Percentiles rank a stretch among this genome's conserved stretches.
phyloP scores from a whole-genome alignment of 2,329 filamentous ascomycete genomes.

The Diaporthe australafricana region DNA sequence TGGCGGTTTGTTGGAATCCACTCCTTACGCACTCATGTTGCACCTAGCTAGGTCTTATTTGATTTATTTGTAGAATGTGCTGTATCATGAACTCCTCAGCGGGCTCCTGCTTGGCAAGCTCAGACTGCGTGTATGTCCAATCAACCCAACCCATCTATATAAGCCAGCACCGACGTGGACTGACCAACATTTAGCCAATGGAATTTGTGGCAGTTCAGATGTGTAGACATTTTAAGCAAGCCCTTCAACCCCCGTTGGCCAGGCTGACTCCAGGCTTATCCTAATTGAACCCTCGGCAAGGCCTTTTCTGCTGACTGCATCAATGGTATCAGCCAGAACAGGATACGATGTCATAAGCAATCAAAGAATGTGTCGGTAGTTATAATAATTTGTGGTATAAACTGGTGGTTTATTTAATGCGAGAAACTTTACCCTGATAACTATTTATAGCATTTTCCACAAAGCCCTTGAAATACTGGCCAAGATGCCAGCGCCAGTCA shows the following conservation, averaged over 20 bases:
- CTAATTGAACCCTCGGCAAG: background rate
- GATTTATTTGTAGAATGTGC: background rate
- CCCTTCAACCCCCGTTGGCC: background rate
- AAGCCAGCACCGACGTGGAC: no score
- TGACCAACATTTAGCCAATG: no score
- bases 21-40: no score
- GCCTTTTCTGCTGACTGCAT: background rate
- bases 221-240: no score
- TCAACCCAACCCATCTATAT: no score
- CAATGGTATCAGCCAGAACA: background rate
- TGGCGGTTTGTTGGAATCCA: no score
- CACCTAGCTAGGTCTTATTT: no score
- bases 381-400: background rate
- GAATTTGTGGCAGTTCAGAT: no score
- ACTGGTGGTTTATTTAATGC: background rate
- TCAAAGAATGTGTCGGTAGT: background rate
- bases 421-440: no score
- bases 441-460: no score
- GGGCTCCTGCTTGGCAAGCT: background rate
- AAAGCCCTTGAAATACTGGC: background rate
- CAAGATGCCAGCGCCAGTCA: background rate
- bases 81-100: background rate
- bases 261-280: background rate
- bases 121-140: background rate
- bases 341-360: background rate